Evolutionary conservation across 208 protist species (phyloP).

Genomic region (Crithidia thermophila): DNA sequence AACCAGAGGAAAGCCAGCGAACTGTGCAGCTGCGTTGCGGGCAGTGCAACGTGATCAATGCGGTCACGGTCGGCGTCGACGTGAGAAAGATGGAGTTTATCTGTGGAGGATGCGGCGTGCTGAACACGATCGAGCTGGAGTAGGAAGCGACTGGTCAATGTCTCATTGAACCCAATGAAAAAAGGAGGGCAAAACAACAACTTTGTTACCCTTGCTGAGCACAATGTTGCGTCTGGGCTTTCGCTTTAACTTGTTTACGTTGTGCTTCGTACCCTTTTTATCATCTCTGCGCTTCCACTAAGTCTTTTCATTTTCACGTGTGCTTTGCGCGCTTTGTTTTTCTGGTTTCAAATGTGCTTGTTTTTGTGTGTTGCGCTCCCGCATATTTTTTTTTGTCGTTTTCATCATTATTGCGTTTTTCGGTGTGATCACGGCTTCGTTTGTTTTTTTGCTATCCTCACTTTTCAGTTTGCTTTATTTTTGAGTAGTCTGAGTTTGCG

Average conservation of each 20-base stretch:
- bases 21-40: conserved; percentile 77
- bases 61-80: conserved; percentile 42
- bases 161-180: too few relatives aligned
- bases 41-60: conserved; percentile 49
- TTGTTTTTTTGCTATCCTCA: too few relatives aligned
- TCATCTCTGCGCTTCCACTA: not conserved
- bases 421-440: too few relatives aligned
- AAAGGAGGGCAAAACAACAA: too few relatives aligned
- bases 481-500: too few relatives aligned
- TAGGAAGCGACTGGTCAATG: conserved; percentile 4
- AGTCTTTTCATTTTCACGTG: not conserved
- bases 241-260: conserved; percentile 4
- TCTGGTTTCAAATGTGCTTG: not conserved
- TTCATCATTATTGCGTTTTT: too few relatives aligned
- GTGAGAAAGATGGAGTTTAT: conserved; percentile 67
- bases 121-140: conserved; percentile 64
- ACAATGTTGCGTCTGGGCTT: not conserved
- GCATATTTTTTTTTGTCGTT: not conserved
- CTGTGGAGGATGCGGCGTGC: conserved; percentile 68
- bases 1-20: conserved; percentile 29
- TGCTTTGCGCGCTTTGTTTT: too few relatives aligned
- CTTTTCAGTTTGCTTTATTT: too few relatives aligned
- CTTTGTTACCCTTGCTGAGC: not conserved
- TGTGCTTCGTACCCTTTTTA: too few relatives aligned
- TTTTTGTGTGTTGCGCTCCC: not conserved